Evolutionary conservation across 805 yeast genomes (phyloP).

Genomic region (Candida takata): DNA sequence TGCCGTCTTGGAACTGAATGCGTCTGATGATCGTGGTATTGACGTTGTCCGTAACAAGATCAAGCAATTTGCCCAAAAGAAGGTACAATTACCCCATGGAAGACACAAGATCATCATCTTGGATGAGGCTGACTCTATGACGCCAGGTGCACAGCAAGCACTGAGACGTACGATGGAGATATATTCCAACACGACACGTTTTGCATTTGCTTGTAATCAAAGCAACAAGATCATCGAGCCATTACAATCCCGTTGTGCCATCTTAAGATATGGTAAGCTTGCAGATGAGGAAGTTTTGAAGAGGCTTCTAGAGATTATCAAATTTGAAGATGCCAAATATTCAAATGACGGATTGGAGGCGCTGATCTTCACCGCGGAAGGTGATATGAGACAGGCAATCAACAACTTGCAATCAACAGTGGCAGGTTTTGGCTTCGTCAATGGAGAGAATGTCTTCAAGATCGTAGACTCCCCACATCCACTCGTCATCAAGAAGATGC

Average conservation of each 20-base stretch:
- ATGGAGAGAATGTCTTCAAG: constrained; percentile 85
- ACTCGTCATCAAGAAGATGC: constrained; percentile 64
- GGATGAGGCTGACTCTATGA: constrained; percentile 96
- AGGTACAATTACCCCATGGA: constrained; percentile 79
- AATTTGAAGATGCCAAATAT: constrained; percentile 64
- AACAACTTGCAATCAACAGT: constrained; percentile 91
- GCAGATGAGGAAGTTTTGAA: constrained; percentile 80
- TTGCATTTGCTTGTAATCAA: constrained; percentile 98
- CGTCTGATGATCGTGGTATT: constrained; percentile 95
- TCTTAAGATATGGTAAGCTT: constrained; percentile 73
- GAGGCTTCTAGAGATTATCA: constrained; percentile 63
- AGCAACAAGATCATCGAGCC: constrained; percentile 95
- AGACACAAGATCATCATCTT: constrained; percentile 87
- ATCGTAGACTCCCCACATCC: constrained; percentile 98
- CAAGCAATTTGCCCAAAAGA: constrained; percentile 94
- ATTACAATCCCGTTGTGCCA: constrained; percentile 92
- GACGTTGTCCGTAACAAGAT: constrained; percentile 92
- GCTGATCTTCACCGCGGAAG: constrained; percentile 89
- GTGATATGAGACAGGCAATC: constrained; percentile 98
- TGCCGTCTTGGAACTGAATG: constrained; percentile 90
- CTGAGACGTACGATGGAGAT: constrained; percentile 92
- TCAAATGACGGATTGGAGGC: constrained; percentile 92
- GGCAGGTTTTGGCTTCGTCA: constrained; percentile 90
- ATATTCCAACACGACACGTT: constrained; percentile 90
- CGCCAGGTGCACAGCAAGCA: constrained; percentile 95